Percentiles rank a stretch among this genome's conserved stretches.
phyloP scores from a whole-genome alignment of 1,284 basidiomycete species.

The Entoloma clypeatum region DNA sequence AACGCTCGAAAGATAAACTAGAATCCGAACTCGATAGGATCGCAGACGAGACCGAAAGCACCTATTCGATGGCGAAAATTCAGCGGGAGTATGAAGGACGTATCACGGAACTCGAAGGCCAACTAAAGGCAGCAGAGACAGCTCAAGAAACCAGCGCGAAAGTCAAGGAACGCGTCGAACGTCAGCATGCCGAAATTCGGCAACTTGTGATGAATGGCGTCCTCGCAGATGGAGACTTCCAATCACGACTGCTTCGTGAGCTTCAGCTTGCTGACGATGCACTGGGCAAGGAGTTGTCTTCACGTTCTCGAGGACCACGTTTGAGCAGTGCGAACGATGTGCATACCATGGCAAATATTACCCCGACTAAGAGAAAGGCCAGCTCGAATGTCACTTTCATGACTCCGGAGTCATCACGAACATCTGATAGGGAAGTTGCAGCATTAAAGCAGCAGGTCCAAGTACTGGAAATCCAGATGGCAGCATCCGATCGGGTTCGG shows the following conservation, averaged over 20 bases:
- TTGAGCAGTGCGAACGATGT: constrained; percentile 27
- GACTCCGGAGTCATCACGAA: constrained; percentile 34
- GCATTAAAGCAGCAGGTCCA: constrained; percentile 64
- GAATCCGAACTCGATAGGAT: constrained; percentile 68
- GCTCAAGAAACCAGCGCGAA: constrained; percentile 47
- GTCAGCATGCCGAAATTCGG: constrained; percentile 68
- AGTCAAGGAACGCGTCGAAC: constrained; percentile 62
- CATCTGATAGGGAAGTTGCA: constrained; percentile 47
- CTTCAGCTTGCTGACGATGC: constrained; percentile 64
- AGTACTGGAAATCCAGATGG: constrained; percentile 66
- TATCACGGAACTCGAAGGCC: constrained; percentile 62
- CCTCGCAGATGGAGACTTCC: constrained; percentile 60
- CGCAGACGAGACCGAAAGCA: constrained; percentile 55
- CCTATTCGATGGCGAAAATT: constrained; percentile 54
- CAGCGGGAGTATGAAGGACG: constrained; percentile 65
- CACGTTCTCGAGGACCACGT: constrained; percentile 26
- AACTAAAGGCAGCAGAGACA: constrained; percentile 54
- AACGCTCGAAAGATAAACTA: constrained; percentile 63
- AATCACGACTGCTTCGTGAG: constrained; percentile 64
- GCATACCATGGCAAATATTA: constrained; percentile 37
- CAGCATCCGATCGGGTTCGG: constrained; percentile 62
- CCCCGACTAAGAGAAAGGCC: constrained; percentile 40
- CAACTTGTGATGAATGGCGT: constrained; percentile 56
- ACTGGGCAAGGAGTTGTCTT: constrained; percentile 53
- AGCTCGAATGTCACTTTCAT: constrained; percentile 26